phyloP scores from a whole-genome alignment of 306 rosid species.

The Dryas drummondii region DNA sequence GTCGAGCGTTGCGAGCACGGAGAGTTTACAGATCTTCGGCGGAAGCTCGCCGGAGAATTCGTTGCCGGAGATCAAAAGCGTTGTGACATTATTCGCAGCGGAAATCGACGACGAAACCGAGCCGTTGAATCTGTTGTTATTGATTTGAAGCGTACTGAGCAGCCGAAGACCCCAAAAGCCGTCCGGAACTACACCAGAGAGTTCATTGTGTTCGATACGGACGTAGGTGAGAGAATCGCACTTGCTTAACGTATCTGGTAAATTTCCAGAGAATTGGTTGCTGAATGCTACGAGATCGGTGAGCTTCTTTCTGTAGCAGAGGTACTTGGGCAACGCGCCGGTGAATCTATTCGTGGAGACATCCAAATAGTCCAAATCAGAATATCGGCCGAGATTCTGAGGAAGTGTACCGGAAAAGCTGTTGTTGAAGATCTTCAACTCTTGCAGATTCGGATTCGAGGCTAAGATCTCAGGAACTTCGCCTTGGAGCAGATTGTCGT shows the following conservation, averaged over 20 bases:
- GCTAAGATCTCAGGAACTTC: slow-evolving; percentile 54
- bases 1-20: slow-evolving; percentile 38
- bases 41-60: slow-evolving; percentile 55
- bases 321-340: slow-evolving; percentile 56
- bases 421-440: slow-evolving; percentile 66
- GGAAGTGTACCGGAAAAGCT: slow-evolving; percentile 64
- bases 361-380: slow-evolving; percentile 49
- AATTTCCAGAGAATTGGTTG: slow-evolving; percentile 53
- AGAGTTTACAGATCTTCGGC: slow-evolving; percentile 44
- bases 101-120: slow-evolving; percentile 43
- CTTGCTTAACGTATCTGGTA: slow-evolving; percentile 42
- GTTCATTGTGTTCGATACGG: slow-evolving; percentile 54
- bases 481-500: slow-evolving; percentile 68
- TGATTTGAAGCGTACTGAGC: slow-evolving; percentile 36
- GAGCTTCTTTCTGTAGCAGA: slow-evolving; percentile 56
- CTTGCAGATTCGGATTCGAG: slow-evolving; percentile 39
- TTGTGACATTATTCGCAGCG: slow-evolving; percentile 23
- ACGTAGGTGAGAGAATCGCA: slow-evolving; percentile 59
- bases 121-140: slow-evolving; percentile 56
- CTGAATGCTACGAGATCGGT: slow-evolving; percentile 39
- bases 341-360: slow-evolving; percentile 65
- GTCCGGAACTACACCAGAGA: slow-evolving; percentile 52
- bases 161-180: slow-evolving; percentile 52
- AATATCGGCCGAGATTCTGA: slow-evolving; percentile 49
- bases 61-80: slow-evolving; percentile 41